Conservation (phyloP, 116 monocot genomes). For the Phalaenopsis hybrid region DNA sequence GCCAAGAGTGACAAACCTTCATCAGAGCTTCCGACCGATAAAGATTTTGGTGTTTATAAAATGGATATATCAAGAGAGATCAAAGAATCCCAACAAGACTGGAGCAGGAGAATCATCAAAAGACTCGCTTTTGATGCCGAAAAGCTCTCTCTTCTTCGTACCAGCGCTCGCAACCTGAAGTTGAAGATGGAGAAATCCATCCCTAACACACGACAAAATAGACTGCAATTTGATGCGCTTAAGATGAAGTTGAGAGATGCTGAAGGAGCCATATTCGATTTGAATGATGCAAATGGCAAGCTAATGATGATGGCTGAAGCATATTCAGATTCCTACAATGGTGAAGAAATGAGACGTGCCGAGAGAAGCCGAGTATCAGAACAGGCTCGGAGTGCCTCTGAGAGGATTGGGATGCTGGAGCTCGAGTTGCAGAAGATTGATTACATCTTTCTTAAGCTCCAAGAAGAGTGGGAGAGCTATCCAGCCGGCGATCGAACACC, state of each 20-base stretch:
- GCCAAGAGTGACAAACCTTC: slow-evolving; percentile 49
- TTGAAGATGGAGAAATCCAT: slow-evolving; percentile 44
- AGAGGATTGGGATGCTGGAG: slow-evolving; percentile 68
- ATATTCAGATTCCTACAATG: slow-evolving; percentile 18
- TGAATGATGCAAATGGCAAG: slow-evolving; percentile 40
- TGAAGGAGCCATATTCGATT: slow-evolving; percentile 36
- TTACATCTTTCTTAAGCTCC: slow-evolving; percentile 64
- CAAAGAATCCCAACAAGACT: slow-evolving; percentile 22
- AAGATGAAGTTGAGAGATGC: slow-evolving; percentile 41
- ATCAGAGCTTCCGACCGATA: slow-evolving; percentile 56
- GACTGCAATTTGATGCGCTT: slow-evolving; percentile 28
- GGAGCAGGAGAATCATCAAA: slow-evolving; percentile 40
- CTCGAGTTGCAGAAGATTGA: slow-evolving; percentile 78
- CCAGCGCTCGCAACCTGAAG: slow-evolving; percentile 41
- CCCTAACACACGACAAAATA: slow-evolving; percentile 21
- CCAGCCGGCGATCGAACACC: slow-evolving; percentile 33
- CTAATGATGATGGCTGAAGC: slow-evolving; percentile 37
- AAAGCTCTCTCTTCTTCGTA: slow-evolving; percentile 41
- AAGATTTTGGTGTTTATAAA: slow-evolving; percentile 49
- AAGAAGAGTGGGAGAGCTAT: slow-evolving; percentile 52
- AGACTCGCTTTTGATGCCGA: slow-evolving; percentile 48
- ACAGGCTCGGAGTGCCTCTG: slow-evolving; percentile 26
- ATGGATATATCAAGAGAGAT: slow-evolving; percentile 24
- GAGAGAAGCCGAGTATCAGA: slow-evolving; percentile 12
- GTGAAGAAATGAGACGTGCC: slow-evolving; percentile 17